Evolutionary conservation across 495 filamentous ascomycete genomes (phyloP).

Genomic region (Terfezia boudieri): DNA sequence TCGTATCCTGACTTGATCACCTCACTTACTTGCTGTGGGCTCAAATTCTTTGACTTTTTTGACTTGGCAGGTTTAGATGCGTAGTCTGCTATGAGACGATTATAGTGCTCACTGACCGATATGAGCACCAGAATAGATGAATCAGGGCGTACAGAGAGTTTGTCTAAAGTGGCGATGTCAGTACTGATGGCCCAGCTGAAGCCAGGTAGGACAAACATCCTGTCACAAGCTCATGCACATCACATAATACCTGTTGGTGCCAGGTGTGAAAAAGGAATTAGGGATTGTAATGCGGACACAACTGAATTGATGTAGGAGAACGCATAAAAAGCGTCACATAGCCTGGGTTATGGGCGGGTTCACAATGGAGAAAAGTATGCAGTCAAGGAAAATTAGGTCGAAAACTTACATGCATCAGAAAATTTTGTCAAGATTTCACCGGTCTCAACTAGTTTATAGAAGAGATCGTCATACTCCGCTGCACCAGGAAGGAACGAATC

Average conservation of each 20-base stretch:
- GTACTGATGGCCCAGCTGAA: no score
- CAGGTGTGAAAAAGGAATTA: no score
- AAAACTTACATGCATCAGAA: constrained; percentile 39
- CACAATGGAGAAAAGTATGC: constrained; percentile 2
- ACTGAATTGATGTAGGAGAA: no score
- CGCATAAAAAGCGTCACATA: no score
- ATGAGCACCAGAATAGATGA: constrained; percentile 60
- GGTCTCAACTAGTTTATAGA: constrained; percentile 92
- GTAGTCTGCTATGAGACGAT: constrained; percentile 49
- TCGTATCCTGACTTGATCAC: constrained; percentile 95
- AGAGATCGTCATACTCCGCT: constrained; percentile 78
- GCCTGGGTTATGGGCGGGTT: constrained; percentile 18
- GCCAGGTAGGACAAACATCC: no score
- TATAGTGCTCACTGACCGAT: constrained; percentile 68
- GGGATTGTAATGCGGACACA: no score
- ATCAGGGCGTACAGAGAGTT: not conserved
- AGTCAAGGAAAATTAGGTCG: no score
- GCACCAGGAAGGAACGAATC: constrained; percentile 85
- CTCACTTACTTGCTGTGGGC: constrained; percentile 60
- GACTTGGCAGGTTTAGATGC: constrained; percentile 18
- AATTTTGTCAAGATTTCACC: constrained; percentile 71
- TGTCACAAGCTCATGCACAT: no score
- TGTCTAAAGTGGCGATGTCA: no score
- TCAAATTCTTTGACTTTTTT: constrained; percentile 37
- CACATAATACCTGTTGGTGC: no score